Base-by-base conservation (phyloP, 192 early-diverging fungal genomes). In the Backusella psychrophila region DNA sequence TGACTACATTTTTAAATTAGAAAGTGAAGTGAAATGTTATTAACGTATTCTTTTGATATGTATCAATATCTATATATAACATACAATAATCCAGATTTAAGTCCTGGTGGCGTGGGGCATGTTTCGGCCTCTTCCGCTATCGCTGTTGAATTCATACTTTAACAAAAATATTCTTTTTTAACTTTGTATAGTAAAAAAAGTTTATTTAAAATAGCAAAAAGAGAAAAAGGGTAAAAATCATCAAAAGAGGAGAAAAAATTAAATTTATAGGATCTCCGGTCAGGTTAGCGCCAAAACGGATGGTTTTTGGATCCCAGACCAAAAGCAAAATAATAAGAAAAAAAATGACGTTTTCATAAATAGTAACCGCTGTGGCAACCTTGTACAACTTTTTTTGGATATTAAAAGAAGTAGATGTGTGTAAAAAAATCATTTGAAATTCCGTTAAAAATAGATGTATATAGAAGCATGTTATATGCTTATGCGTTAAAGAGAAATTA, bases 201-300 rank as follows among this genome's bases (percentile, higher is more conserved):
- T 9, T 63, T 63, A 63, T 63, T 63, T 63, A 63, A 63, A 63
- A 63, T 29, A 63, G 14, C 12, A 63, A 63, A 63, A 63, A 63
- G 26, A 63, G 26, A 21, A 63, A 59, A 63, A 63, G 26, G 56
- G 56, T 63, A 63, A 63, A 63, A 63, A 63, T 63, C 23, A 29
- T 63, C 26, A 63, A 29, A 63, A 21, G 23, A 63, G 56, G 56
- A 63, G 56, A 26, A 26, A 59, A 63, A 63, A 29, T 29, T 14
- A 63, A 63, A 63, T 63, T 63, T 63, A 63, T 63, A 63, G 56
- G 56, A 29, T 63, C 56, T 63, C 56, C 56, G 56, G 56, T 63
- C 56, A 23, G 23, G 56, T 63, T 63, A 63, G 56, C 56, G 56
- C 56, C 56, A 63, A 63, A 63, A 63, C 56, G 56, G 56, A 26